phyloP scores from a whole-genome alignment of 1,284 basidiomycete genomes.

The Leccinum huronense region DNA sequence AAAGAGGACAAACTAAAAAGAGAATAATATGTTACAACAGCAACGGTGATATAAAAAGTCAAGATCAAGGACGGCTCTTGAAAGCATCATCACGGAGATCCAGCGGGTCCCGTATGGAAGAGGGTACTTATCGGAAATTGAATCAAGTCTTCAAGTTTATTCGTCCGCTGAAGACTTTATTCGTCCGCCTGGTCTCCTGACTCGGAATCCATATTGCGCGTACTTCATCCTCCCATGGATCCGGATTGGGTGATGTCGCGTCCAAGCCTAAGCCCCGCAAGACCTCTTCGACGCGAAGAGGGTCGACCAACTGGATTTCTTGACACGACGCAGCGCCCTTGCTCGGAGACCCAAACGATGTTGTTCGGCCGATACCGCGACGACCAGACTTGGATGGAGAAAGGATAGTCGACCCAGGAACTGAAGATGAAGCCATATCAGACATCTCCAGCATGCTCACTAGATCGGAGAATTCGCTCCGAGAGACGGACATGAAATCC shows the following conservation, averaged over 20 bases:
- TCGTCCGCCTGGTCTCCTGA: slow-evolving; percentile 53
- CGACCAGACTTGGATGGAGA: slow-evolving; percentile 44
- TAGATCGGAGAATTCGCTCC: slow-evolving; percentile 73
- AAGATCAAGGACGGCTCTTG: slow-evolving; percentile 40
- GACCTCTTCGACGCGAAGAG: slow-evolving; percentile 62
- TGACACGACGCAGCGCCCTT: slow-evolving; percentile 44
- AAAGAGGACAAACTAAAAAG: background rate
- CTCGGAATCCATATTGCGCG: slow-evolving; percentile 57
- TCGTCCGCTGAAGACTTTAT: slow-evolving; percentile 36
- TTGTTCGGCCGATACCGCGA: slow-evolving; percentile 51
- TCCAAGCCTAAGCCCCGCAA: slow-evolving; percentile 57
- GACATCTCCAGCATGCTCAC: slow-evolving; percentile 68
- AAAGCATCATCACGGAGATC: slow-evolving; percentile 54
- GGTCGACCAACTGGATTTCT: slow-evolving; percentile 54
- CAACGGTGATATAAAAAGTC: slow-evolving; percentile 7
- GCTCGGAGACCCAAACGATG: slow-evolving; percentile 53
- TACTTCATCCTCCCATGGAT: slow-evolving; percentile 63
- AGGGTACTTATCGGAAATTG: slow-evolving; percentile 18
- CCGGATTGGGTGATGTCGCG: slow-evolving; percentile 38
- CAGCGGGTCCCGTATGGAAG: slow-evolving; percentile 22
- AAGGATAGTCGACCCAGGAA: slow-evolving; percentile 32
- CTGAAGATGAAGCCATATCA: slow-evolving; percentile 53
- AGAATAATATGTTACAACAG: background rate
- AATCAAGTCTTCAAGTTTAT: slow-evolving; percentile 39
- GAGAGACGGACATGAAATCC: slow-evolving; percentile 61